Conservation (phyloP, 2,329 filamentous ascomycete species). For the Cercospora brassicicola region DNA sequence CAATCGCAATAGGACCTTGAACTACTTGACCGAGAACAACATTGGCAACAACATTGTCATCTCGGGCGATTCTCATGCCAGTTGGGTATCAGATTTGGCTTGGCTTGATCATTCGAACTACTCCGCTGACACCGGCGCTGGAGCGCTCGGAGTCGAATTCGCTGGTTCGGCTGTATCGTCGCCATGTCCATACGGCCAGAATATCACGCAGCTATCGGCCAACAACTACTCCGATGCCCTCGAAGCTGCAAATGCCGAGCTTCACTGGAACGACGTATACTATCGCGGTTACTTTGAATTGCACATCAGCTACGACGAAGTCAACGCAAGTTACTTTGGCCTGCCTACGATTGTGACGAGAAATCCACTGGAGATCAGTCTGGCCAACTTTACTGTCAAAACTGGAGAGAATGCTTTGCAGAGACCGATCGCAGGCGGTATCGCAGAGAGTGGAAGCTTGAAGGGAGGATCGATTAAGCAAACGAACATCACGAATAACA, state of each 20-base stretch:
- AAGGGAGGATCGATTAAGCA: constrained; percentile 48
- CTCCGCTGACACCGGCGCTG: constrained; percentile 43
- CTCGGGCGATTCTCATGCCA: constrained; percentile 67
- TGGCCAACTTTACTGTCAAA: constrained; percentile 70
- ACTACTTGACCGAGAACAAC: constrained; percentile 65
- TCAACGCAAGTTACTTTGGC: constrained; percentile 66
- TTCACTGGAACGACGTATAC: constrained; percentile 73
- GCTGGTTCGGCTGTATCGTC: constrained; percentile 67
- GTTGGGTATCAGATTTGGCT: constrained; percentile 54
- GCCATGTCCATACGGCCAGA: constrained; percentile 59
- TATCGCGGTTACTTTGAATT: constrained; percentile 74
- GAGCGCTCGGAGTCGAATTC: constrained; percentile 51
- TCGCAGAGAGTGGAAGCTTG: constrained; percentile 59
- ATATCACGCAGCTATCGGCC: constrained; percentile 56
- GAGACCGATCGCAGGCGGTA: constrained; percentile 51
- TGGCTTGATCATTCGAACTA: constrained; percentile 47
- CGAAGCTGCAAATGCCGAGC: constrained; percentile 57
- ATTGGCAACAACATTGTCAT: constrained; percentile 74
- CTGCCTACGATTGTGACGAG: constrained; percentile 59
- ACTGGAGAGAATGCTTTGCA: constrained; percentile 61
- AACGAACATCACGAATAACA: constrained; percentile 42
- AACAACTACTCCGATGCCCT: constrained; percentile 51
- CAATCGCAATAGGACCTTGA: constrained; percentile 69
- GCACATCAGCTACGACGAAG: constrained; percentile 56
- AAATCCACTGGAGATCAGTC: constrained; percentile 63